A percentile compares a stretch with the other conserved stretches of the same genome.
These are phyloP conservation scores for Wickerhamomyces sydowiorum DNA, from an alignment of 805 yeast species.

Conservation along the genomic window DNA sequence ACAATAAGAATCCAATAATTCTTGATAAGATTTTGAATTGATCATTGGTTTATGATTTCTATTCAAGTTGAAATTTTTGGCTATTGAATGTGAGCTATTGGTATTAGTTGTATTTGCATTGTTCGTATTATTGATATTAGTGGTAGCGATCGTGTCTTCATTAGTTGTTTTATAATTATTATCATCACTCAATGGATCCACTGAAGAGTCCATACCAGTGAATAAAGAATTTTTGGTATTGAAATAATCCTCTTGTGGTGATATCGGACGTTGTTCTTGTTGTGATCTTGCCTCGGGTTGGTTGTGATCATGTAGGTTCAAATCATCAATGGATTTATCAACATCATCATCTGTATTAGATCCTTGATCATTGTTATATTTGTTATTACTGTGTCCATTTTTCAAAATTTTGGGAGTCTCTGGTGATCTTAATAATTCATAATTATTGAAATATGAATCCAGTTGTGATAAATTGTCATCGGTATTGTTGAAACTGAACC, in stretches of 20 bases:
- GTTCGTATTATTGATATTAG: background rate
- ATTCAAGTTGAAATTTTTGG: constrained; percentile 4
- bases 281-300: background rate
- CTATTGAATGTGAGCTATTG: background rate
- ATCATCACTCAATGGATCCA: background rate
- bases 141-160: background rate
- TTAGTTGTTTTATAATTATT: background rate
- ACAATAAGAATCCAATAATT: constrained; percentile 54
- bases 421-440: constrained; percentile 20
- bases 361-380: constrained; percentile 4
- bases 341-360: background rate
- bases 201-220: too few species aligned
- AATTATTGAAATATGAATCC: constrained; percentile 14
- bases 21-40: constrained; percentile 49
- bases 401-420: constrained; percentile 21
- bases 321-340: background rate
- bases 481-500: too few species aligned
- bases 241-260: background rate
- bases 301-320: background rate
- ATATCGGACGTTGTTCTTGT: background rate
- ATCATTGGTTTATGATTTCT: constrained; percentile 27
- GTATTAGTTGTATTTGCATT: background rate
- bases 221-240: too few species aligned
- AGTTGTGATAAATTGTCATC: background rate
- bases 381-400: constrained; percentile 2